These are phyloP conservation scores for Pseudozyma hubeiensis DNA, from an alignment of 1,284 basidiomycete species.

Conservation along the genomic window DNA sequence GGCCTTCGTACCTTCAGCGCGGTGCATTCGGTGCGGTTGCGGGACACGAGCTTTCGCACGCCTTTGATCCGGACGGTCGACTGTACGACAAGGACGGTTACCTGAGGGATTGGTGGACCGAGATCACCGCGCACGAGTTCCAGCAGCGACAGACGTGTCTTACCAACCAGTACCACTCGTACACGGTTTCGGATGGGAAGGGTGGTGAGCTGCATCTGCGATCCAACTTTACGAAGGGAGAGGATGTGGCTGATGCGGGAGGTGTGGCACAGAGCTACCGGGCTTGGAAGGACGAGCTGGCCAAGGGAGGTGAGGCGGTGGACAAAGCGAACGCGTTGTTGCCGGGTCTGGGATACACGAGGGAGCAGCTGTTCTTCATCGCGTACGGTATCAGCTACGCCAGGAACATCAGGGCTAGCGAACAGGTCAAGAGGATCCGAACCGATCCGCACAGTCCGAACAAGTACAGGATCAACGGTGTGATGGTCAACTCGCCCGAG, in stretches of 20 bases:
- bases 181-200: conserved; percentile 84
- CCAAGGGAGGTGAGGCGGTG: conserved; percentile 47
- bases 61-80: conserved; percentile 90
- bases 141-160: conserved; percentile 86
- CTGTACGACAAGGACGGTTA: conserved; percentile 73
- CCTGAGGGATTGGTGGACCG: conserved; percentile 79
- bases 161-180: conserved; percentile 85
- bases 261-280: conserved; percentile 68
- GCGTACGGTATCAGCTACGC: conserved; percentile 63
- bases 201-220: conserved; percentile 86
- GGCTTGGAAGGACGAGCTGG: conserved; percentile 67
- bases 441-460: conserved; percentile 67
- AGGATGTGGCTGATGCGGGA: conserved; percentile 77
- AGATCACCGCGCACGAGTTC: conserved; percentile 84
- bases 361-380: conserved; percentile 70
- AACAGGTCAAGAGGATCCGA: conserved; percentile 57
- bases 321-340: conserved; percentile 62
- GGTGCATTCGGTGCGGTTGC: conserved; percentile 72
- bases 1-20: conserved; percentile 89
- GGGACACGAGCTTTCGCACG: conserved; percentile 75
- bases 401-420: conserved; percentile 56
- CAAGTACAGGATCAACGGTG: conserved; percentile 61
- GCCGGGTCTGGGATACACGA: conserved; percentile 67
- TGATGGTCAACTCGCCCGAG: conserved; percentile 57
- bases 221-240: conserved; percentile 75